These are phyloP conservation scores for Phylloporus arenicola DNA, from an alignment of 768 basidiomycete genomes.

Conservation along the genomic window DNA sequence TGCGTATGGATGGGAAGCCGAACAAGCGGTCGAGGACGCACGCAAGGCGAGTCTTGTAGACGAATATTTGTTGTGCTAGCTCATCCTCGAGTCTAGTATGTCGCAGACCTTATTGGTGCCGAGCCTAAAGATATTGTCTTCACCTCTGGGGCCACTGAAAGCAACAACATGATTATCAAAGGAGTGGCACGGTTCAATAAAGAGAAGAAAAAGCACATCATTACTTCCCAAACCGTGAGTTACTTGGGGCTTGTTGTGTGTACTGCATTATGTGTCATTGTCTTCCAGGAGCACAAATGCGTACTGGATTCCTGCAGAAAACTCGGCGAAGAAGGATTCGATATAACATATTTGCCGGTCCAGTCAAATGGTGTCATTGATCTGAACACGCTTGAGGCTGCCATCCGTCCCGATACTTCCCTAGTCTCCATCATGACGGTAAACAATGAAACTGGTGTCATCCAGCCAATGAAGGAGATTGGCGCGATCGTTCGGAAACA, in stretches of 20 bases:
- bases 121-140: conserved; percentile 94
- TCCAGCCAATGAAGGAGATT: conserved; percentile 95
- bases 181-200: conserved; percentile 94
- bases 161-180: conserved; percentile 97
- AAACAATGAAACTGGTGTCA: conserved; percentile 99
- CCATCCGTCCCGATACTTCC: conserved; percentile 89
- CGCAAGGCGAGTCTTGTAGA: conserved; percentile 53
- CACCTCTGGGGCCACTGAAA: conserved; percentile 96
- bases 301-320: conserved; percentile 97
- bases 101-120: conserved; percentile 91
- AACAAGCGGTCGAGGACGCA: conserved; percentile 88
- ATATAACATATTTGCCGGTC: conserved; percentile 96
- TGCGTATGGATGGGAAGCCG: conserved; percentile 99
- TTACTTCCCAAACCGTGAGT: conserved; percentile 89
- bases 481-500: conserved; percentile 81
- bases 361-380: conserved; percentile 78
- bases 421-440: conserved; percentile 98
- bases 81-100: conserved; percentile 46
- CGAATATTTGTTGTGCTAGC: neutral
- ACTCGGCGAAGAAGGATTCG: conserved; percentile 94
- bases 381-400: conserved; percentile 71
- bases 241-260: neutral
- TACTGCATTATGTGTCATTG: neutral
- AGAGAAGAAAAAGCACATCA: conserved; percentile 88
- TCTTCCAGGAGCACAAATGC: conserved; percentile 89